Evolutionary conservation across 2,329 filamentous ascomycete genomes (phyloP).

Genomic region (Fusarium metavorans): DNA sequence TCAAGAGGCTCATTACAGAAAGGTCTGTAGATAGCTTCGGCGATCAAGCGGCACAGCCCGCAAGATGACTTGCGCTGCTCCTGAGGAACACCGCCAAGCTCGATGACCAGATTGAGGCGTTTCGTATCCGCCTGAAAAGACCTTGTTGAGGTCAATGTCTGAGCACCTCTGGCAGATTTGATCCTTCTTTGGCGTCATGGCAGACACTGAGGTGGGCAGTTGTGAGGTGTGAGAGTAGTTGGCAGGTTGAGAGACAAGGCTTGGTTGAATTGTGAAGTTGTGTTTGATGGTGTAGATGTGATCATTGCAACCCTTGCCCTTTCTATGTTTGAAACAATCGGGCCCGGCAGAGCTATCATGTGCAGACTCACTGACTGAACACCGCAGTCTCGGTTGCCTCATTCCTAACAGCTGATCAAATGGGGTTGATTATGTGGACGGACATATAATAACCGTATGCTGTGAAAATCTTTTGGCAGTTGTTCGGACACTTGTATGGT

Average conservation of each 20-base stretch:
- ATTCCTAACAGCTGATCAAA: too few species aligned
- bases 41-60: not conserved
- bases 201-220: not conserved
- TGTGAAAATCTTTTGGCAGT: too few species aligned
- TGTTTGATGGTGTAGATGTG: not conserved
- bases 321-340: not conserved
- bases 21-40: slow-evolving; percentile 1
- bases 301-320: not conserved
- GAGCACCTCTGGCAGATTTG: not conserved
- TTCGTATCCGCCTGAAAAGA: slow-evolving; percentile 6
- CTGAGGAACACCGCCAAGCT: not conserved
- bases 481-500: too few species aligned
- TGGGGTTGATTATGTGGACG: too few species aligned
- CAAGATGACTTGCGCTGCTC: slow-evolving; percentile 1
- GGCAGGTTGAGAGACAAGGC: not conserved
- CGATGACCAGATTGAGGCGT: not conserved
- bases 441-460: too few species aligned
- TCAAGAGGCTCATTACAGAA: not conserved
- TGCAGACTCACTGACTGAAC: not conserved
- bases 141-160: slow-evolving; percentile 4
- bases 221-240: not conserved
- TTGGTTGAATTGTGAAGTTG: not conserved
- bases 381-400: not conserved
- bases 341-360: not conserved
- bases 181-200: not conserved